Conservation (phyloP, 164 flowering plant species). For the Liquidambar formosana region DNA sequence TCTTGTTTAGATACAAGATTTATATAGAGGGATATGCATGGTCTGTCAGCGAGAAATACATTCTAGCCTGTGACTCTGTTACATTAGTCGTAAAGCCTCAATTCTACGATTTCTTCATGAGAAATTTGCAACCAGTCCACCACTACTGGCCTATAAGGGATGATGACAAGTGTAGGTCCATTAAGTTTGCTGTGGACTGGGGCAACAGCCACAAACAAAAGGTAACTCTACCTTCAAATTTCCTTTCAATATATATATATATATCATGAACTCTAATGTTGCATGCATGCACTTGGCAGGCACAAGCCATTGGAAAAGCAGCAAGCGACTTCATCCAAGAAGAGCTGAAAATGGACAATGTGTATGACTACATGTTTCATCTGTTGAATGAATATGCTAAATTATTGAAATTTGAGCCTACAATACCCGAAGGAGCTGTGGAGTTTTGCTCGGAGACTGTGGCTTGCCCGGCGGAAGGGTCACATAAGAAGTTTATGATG, state of each 20-base stretch:
- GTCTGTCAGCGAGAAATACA: conserved; percentile 31
- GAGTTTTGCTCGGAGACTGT: conserved; percentile 20
- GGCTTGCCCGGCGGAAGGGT: conserved; percentile 15
- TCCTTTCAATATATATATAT: too few species aligned
- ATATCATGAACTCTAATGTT: too few species aligned
- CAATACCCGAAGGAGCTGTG: conserved; percentile 10
- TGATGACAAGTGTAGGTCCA: conserved; percentile 15
- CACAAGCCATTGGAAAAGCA: conserved; percentile 14
- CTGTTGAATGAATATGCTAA: conserved; percentile 19
- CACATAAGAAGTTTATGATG: conserved; percentile 8
- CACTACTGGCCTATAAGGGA: conserved; percentile 29
- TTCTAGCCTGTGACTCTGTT: conserved; percentile 23
- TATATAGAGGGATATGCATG: conserved; percentile 29
- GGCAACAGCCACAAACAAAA: conserved; percentile 19
- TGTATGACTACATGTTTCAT: conserved; percentile 20
- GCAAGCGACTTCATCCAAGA: conserved; percentile 10
- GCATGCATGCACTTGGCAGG: background rate
- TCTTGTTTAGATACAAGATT: conserved; percentile 30
- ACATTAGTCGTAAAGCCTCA: conserved; percentile 14
- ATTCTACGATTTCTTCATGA: conserved; percentile 25
- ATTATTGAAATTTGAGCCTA: conserved; percentile 17
- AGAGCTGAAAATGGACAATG: conserved; percentile 17
- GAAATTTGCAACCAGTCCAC: conserved; percentile 16
- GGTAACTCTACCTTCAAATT: too few species aligned
- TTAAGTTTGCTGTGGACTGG: conserved; percentile 27